These are phyloP conservation scores for Cryoendolithus antarcticus DNA, from an alignment of 2,329 filamentous ascomycete species.

Conservation along the genomic window DNA sequence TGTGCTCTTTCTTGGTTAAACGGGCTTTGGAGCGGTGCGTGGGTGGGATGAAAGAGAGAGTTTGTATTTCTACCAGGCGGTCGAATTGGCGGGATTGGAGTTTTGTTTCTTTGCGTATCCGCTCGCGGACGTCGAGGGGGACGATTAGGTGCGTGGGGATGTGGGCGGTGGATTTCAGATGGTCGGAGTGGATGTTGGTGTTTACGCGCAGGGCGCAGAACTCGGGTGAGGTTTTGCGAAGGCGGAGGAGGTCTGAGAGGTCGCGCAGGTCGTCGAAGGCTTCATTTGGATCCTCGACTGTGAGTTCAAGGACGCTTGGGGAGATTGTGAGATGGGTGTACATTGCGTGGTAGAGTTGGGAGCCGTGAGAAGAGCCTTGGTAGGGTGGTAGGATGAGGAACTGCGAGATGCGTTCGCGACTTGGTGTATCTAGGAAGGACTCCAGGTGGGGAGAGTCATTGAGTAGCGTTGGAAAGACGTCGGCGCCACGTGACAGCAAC, in stretches of 20 bases:
- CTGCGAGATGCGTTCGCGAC: slow-evolving; percentile 77
- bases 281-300: slow-evolving; percentile 87
- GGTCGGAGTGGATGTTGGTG: slow-evolving; percentile 34
- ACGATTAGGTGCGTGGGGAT: slow-evolving; percentile 49
- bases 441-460: slow-evolving; percentile 11
- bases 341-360: slow-evolving; percentile 68
- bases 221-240: slow-evolving; percentile 37
- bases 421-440: slow-evolving; percentile 46
- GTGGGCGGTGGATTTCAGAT: slow-evolving; percentile 38
- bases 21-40: slow-evolving; percentile 36
- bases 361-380: slow-evolving; percentile 68
- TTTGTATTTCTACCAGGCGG: slow-evolving; percentile 64
- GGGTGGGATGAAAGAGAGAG: slow-evolving; percentile 44
- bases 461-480: neutral
- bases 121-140: slow-evolving; percentile 38
- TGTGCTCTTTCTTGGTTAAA: slow-evolving; percentile 30
- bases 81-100: slow-evolving; percentile 66
- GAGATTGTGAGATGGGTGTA: slow-evolving; percentile 56
- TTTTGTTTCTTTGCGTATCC: slow-evolving; percentile 51
- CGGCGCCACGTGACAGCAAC: neutral
- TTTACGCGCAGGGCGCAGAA: slow-evolving; percentile 35
- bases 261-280: slow-evolving; percentile 72
- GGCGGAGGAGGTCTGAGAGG: slow-evolving; percentile 55
- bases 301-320: slow-evolving; percentile 62
- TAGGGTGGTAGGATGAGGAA: slow-evolving; percentile 85